These are phyloP conservation scores for Wolfiporia cocos DNA, from an alignment of 1,284 basidiomycete species.

Conservation along the genomic window DNA sequence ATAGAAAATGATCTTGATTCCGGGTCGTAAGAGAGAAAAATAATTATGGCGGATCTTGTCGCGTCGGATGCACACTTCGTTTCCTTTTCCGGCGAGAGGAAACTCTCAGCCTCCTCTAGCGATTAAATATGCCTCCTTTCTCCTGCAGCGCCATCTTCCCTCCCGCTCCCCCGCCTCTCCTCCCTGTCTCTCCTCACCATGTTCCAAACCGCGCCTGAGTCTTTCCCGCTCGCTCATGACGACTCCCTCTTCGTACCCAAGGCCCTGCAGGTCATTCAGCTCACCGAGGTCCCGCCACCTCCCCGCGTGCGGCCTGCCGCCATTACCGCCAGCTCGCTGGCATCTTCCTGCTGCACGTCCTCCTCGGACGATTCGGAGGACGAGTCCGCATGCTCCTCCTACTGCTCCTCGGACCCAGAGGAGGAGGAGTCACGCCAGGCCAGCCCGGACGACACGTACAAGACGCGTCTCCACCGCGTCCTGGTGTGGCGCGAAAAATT, in stretches of 20 bases:
- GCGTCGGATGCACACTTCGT: slow-evolving; percentile 6
- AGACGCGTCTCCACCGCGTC: slow-evolving; percentile 44
- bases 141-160: slow-evolving; percentile 9
- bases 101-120: slow-evolving; percentile 13
- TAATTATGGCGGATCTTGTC: slow-evolving; percentile 17
- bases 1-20: slow-evolving; percentile 21
- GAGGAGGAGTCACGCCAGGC: slow-evolving; percentile 23
- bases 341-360: slow-evolving; percentile 32
- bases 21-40: slow-evolving; percentile 6
- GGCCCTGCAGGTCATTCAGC: slow-evolving; percentile 63
- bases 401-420: slow-evolving; percentile 56
- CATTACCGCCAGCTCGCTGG: slow-evolving; percentile 28
- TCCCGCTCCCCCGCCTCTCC: slow-evolving; percentile 11
- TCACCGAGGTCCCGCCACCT: slow-evolving; percentile 60
- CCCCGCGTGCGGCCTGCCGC: slow-evolving; percentile 34
- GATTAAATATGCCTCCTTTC: slow-evolving; percentile 14
- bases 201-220: slow-evolving; percentile 20
- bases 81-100: slow-evolving; percentile 13
- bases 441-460: slow-evolving; percentile 45
- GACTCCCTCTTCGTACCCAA: slow-evolving; percentile 28
- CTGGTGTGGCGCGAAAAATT: slow-evolving; percentile 53
- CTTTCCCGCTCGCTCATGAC: slow-evolving; percentile 24
- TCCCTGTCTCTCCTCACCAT: slow-evolving; percentile 8
- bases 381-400: slow-evolving; percentile 46
- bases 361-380: slow-evolving; percentile 35